phyloP scores from a whole-genome alignment of 805 yeast genomes.

The Barnettozyma californica region DNA sequence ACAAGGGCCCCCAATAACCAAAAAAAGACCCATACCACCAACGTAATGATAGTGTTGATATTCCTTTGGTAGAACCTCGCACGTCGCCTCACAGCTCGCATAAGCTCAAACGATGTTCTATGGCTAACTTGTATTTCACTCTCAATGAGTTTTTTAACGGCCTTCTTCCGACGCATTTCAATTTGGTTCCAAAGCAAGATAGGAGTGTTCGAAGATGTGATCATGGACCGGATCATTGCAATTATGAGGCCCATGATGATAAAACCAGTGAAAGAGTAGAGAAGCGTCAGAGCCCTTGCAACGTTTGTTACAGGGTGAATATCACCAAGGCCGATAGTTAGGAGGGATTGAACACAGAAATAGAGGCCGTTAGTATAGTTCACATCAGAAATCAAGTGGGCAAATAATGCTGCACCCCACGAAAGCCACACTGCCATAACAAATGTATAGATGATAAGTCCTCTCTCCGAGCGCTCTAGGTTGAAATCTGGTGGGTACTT shows the following conservation, averaged over 20 bases:
- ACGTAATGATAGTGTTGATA: slow-evolving; percentile 34
- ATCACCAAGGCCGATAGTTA: slow-evolving; percentile 83
- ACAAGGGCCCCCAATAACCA: slow-evolving; percentile 73
- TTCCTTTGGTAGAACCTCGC: slow-evolving; percentile 37
- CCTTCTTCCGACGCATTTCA: slow-evolving; percentile 42
- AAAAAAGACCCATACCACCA: slow-evolving; percentile 45
- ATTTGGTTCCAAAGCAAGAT: slow-evolving; percentile 61
- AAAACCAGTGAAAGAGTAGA: slow-evolving; percentile 68
- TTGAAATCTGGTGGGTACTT: slow-evolving; percentile 71
- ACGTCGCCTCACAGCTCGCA: slow-evolving; percentile 44
- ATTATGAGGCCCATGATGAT: slow-evolving; percentile 69
- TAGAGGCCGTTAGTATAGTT: slow-evolving; percentile 66
- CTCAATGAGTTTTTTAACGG: slow-evolving; percentile 21
- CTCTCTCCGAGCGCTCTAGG: slow-evolving; percentile 60
- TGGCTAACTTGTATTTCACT: slow-evolving; percentile 28
- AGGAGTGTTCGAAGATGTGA: slow-evolving; percentile 55
- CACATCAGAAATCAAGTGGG: slow-evolving; percentile 36
- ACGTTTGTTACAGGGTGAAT: slow-evolving; percentile 49
- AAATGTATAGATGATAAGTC: slow-evolving; percentile 68
- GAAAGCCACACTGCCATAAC: slow-evolving; percentile 62
- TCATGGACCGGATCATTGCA: slow-evolving; percentile 61
- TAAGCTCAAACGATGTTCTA: slow-evolving; percentile 47
- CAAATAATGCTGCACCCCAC: slow-evolving; percentile 61
- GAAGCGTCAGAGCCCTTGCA: slow-evolving; percentile 51
- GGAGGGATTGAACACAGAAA: slow-evolving; percentile 63